These are phyloP conservation scores for Heracleum sosnowskyi DNA, from an alignment of 129 eudicot species.

Conservation along the genomic window DNA sequence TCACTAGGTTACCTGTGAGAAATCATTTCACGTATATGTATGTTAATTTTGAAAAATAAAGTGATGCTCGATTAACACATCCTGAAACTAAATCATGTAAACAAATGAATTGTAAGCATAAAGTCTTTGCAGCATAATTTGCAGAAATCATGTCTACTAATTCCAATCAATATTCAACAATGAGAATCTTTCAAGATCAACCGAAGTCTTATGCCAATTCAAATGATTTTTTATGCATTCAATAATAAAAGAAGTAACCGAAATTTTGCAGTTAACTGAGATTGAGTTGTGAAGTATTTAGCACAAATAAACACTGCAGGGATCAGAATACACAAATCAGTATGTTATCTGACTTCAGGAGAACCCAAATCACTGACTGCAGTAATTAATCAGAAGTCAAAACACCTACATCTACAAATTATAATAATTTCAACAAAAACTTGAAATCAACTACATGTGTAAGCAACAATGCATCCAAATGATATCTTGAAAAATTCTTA, in stretches of 20 bases:
- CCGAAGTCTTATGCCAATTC: not conserved
- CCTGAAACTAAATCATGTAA: not conserved
- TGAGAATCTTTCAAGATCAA: not conserved
- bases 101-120: not conserved
- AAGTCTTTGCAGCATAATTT: not conserved
- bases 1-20: constrained; percentile 52
- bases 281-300: not conserved
- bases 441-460: not conserved
- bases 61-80: not conserved
- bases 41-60: not conserved
- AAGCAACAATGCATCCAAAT: not conserved
- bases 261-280: not conserved
- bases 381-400: not conserved
- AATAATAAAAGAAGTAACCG: too few relatives aligned
- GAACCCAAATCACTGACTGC: not conserved
- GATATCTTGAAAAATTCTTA: not conserved
- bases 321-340: too few relatives aligned
- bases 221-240: not conserved
- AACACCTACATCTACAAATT: not conserved
- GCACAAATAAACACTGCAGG: not conserved
- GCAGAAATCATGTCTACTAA: not conserved
- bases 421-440: not conserved
- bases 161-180: not conserved
- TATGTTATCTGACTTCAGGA: not conserved
- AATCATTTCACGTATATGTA: not conserved